A percentile compares a stretch with the other conserved stretches of the same genome.
phyloP scores from a whole-genome alignment of 2,329 filamentous ascomycete genomes.

The Cordyceps militaris region DNA sequence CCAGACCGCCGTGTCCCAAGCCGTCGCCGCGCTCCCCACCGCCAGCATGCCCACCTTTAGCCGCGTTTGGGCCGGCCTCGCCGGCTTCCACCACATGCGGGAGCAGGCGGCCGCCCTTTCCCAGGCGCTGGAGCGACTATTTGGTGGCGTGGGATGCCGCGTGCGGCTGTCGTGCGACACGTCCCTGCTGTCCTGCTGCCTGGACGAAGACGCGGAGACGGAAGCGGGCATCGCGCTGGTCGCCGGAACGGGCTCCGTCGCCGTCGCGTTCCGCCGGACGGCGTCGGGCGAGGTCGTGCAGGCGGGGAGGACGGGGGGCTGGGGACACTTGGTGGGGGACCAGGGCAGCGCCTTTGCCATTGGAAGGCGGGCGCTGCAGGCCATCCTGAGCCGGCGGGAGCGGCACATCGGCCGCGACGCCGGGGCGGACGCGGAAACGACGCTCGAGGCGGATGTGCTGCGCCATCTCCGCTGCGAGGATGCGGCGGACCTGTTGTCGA shows the following conservation, averaged over 20 bases:
- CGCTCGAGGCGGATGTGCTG: not conserved
- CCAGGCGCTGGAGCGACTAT: not conserved
- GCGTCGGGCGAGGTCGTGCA: not conserved
- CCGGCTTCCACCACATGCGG: not conserved
- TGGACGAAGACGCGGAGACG: not conserved
- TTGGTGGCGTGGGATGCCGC: not conserved
- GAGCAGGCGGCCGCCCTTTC: not conserved
- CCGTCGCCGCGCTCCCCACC: not conserved
- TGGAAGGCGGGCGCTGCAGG: not conserved
- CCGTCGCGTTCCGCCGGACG: not conserved
- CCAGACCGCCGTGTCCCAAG: not conserved
- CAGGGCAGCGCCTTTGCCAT: not conserved
- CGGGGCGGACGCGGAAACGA: not conserved
- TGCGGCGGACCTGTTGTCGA: not conserved
- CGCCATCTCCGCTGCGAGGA: not conserved
- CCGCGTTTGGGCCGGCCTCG: not conserved
- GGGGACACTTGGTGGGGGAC: not conserved
- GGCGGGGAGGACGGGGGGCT: not conserved
- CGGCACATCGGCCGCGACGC: not conserved
- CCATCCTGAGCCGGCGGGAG: not conserved
- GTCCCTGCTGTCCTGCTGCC: not conserved
- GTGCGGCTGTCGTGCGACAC: not conserved
- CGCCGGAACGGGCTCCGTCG: not conserved
- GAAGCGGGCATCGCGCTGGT: not conserved
- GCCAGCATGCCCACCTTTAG: not conserved